These are phyloP conservation scores for Ormosia emarginata DNA, from an alignment of 306 rosid genomes.

Conservation along the genomic window DNA sequence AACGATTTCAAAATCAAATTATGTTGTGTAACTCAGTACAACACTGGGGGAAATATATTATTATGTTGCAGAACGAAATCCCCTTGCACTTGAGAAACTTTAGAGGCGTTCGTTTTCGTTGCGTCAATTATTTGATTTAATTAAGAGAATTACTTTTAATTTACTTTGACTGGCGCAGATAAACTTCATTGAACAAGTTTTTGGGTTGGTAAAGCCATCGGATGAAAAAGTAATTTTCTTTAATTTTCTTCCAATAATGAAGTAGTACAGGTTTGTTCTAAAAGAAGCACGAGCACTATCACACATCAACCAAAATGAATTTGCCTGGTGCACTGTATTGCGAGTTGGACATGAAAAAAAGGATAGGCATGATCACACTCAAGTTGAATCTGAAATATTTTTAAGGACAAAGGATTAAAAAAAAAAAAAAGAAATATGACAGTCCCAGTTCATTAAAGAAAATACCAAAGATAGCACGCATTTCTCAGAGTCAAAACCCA, in stretches of 20 bases:
- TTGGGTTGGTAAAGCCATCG: too few species aligned
- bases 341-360: background rate
- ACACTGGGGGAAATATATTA: background rate
- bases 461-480: constrained; percentile 47
- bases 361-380: constrained; percentile 24
- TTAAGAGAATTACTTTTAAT: background rate
- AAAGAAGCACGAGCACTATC: background rate
- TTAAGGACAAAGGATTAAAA: background rate
- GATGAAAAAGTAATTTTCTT: background rate
- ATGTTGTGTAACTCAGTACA: background rate
- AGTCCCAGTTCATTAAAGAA: constrained; percentile 19
- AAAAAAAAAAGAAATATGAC: constrained; percentile 20
- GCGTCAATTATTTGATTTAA: background rate
- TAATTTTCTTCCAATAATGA: too few species aligned
- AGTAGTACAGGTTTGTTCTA: background rate
- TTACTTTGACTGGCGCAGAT: background rate
- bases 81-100: background rate
- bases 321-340: background rate
- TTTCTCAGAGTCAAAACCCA: constrained; percentile 56
- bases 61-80: background rate
- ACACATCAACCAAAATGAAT: constrained; percentile 13
- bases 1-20: background rate
- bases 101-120: background rate
- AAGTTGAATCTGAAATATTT: constrained; percentile 27
- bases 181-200: background rate